Base-by-base conservation (phyloP, 352 stramenopile genomes). In the Saprolegnia diclina region DNA sequence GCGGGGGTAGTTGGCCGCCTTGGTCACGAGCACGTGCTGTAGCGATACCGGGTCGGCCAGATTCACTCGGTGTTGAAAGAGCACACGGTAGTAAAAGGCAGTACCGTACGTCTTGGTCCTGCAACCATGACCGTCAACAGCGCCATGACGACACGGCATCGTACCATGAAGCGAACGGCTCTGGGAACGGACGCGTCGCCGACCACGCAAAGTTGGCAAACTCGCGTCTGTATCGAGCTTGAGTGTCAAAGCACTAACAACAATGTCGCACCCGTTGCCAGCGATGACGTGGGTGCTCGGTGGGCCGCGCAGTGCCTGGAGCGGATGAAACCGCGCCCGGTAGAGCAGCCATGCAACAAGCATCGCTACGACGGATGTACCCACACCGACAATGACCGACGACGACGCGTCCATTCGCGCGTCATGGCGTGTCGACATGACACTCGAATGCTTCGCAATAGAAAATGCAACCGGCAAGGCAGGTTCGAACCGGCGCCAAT, bases 101-200 rank as follows among this genome's bases (percentile, higher is more conserved):
- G 29, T 21, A n/a, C 63, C 63, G 21, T 69, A 69, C 37, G 62
- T 32, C 19, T 62, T 40, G 18, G 50, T 52, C 63, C 63, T 69
- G 48, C 11, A 11, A 11, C 13, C 16, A 24, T 59, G 13, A 4
- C 35, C 9, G 35, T 16, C 52, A 16, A 59, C 24, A 59, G 19
- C 13, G 24, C 9, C 16, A 24, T 24, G 1, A 3, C 35, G 3
- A 4, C 52, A 35, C 29, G 2, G 29, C 5, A 35, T 35, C 29
- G 29, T 59, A 59, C 52, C 52, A 59, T 24, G 52, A 42, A 24
- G 52, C 19, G 35, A 59, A 59, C 11, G 52, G 52, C 35, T 59
- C 52, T 42, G 52, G 52, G 35, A 59, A 59, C 35, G 24, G 13
- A 59, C 19, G 24, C n/a, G 13, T 24, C n/a, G 24, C 52, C 11